These are phyloP conservation scores for Letharia lupina DNA, from an alignment of 495 filamentous ascomycete genomes.

Conservation along the genomic window DNA sequence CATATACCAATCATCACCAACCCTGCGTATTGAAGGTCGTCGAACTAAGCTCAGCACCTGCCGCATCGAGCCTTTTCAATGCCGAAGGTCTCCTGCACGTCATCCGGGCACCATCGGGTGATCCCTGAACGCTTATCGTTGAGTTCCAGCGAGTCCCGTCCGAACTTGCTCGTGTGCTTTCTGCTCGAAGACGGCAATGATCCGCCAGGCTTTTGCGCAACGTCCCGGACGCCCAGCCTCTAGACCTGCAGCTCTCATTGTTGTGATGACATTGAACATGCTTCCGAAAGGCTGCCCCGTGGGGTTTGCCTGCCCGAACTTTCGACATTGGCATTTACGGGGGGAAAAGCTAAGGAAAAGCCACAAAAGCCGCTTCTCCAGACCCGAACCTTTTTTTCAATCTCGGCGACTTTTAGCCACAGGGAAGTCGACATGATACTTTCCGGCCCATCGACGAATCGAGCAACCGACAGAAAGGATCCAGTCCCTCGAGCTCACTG, in stretches of 20 bases:
- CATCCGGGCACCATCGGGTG: neutral
- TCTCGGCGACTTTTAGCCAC: too few relatives aligned
- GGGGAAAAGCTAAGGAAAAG: neutral
- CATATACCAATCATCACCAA: neutral
- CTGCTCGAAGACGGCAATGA: neutral
- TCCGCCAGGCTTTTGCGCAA: neutral
- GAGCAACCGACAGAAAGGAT: neutral
- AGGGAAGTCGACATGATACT: too few relatives aligned
- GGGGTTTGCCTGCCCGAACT: neutral
- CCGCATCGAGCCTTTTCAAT: neutral
- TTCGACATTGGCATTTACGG: neutral
- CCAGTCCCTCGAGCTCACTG: neutral
- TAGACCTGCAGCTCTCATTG: neutral
- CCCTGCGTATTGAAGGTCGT: neutral
- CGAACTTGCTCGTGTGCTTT: neutral
- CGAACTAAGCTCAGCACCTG: neutral
- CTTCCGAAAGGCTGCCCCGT: neutral
- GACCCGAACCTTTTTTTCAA: too few relatives aligned
- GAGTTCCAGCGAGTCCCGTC: neutral
- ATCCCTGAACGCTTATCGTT: neutral
- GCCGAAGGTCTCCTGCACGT: neutral
- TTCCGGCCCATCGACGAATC: neutral
- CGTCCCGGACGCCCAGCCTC: neutral
- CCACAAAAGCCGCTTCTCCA: neutral
- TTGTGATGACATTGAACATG: neutral